Base-by-base conservation (phyloP, 352 stramenopile genomes). In the Pythium graminicola region DNA sequence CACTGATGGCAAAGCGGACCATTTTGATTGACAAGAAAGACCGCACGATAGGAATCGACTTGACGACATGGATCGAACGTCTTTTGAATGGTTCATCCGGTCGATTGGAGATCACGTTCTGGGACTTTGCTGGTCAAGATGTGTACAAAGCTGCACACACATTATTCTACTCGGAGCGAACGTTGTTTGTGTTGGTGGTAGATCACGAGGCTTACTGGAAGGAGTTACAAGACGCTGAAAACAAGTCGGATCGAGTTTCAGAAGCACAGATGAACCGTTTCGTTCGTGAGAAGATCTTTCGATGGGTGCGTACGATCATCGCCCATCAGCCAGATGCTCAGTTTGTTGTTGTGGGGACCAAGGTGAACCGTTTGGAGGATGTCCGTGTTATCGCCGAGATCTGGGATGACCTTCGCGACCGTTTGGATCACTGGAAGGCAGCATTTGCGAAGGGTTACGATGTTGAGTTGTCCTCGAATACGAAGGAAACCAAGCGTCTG, bases 301-400 rank as follows among this genome's bases (percentile, higher is more conserved):
- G 50, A 13, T 65, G 57, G 50, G 54, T 65, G 7, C 50, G 57
- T 6, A 6, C 28, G 4, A 58, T 64, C 20, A 24, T 54, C 16
- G 32, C 56, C 13, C 56, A 35, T 7, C 38, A 58, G n/a, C 35
- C 49, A 20, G 56, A 64, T n/a, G 49, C 56, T 16, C 40, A 54
- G 17, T 54, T 64, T 36, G 24, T 54, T 3, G 40, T 64, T 6
- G 49, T 64, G 5, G 56, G 56, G 2, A 64, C 56, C 10, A 64
- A 45, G 39, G 17, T 27, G 4, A 22, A 41, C 16, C 39, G 20
- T 23, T 7, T 45, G 6, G n/a, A 6, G 27, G 24, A 16, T 38
- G 29, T 13, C 7, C 10, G 4, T 14, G 23, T 3, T 24, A n/a
- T 50, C 16, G 24, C 6, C 11, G 28, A 45, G 29, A 50, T 58